Base-by-base conservation (phyloP, 2,329 filamentous ascomycete genomes). In the Escovopsis weberi region DNA sequence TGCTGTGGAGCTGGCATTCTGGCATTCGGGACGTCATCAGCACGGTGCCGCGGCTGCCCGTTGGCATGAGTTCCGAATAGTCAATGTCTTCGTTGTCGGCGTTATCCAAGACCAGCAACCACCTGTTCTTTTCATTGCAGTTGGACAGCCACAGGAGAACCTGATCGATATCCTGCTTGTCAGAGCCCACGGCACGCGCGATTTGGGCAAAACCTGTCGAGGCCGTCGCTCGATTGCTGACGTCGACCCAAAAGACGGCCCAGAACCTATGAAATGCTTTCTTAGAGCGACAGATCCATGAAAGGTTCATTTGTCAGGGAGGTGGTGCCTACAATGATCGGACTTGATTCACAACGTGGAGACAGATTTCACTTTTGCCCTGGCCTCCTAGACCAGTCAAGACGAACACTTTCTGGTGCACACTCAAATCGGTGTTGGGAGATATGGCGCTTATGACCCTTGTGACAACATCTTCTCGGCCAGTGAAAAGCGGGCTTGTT, bases 21-120 rank as follows among this genome's bases (percentile, higher is more conserved):
- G 26, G 33, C 12, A 43, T 33, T 12, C 42, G 42, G 26, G 42
- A 43, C 6, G 42, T 33, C 33, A 43, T 40, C 10, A 43, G 33
- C 10, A 43, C 38, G 2, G 33, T 19, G 11, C 38, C 38, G 12
- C 42, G 33, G 12, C 6, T 11, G 6, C 38, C 38, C 4, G 42
- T 26, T 12, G 42, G 42, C 8, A 43, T 33, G 12, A 33, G 40
- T 4, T 40, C 12, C 28, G 37, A 33, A 26, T 43, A 43, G 34
- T 43, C 38, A 3, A 37, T 28, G 1, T 57, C 42, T 3, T 38
- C 38, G 42, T 69, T 61, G 43, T 69, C 63, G 9, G 61, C 62
- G 42, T 67, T 69, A 45, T 70, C 65, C 18, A 70, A 38, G 28
- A 70, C 51, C 32, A 69, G 44, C 1, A 70, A 51, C 66, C 64